Evolutionary conservation across 371 early-diverging fungal genomes (phyloP), one percentile per base, ranked within the genome.

Genomic region (Rhizopus sp.): DNA sequence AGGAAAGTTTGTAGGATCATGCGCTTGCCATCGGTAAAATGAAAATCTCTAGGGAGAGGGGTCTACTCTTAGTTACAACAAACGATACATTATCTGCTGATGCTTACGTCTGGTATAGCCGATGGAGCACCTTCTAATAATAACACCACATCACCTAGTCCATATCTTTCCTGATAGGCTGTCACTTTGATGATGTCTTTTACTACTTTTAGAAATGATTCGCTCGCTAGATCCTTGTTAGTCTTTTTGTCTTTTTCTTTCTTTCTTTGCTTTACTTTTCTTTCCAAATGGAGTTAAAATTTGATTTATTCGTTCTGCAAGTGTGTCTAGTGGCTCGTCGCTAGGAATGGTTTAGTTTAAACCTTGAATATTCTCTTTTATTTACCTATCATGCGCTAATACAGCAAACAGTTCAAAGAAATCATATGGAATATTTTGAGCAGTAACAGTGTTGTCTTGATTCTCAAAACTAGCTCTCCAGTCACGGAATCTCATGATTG

Each of bases 1-100:
- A 30, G 78, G 78, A 38, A 71, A 73, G 8, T 41, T 68, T 1
- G 75, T 62, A 5, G 76, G 61, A 63, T 82, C 78, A 50, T 73
- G 64, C 9, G 72, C 80, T 60, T 88, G 85, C 86, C 86, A 85
- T 32, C 88, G 69, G 50, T 64, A 80, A 10, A 86, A 57, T 9
- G 75, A 66, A 15, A 84, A 60, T 63, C 73, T 62, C 78, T 78
- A 59, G 13, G 32, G 6, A n/a, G n/a, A n/a, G n/a, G 13, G 0
- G 17, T 23, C 7, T 13, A 30, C 29, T 46, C 7, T 8, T 8
- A 23, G 7, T 7, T n/a, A 23, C 8, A 46, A 23, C 3, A 7
- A 23, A 40, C n/a, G 17, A 17, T 38, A n/a, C 4, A 8, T 9
- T 50, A 1, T 7, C 9, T 30, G 29, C 15, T 7, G 5, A 23